Percentiles rank a stretch among this genome's conserved stretches.
Conservation (phyloP, 306 rosid genomes). For the Sicyos baderoa region DNA sequence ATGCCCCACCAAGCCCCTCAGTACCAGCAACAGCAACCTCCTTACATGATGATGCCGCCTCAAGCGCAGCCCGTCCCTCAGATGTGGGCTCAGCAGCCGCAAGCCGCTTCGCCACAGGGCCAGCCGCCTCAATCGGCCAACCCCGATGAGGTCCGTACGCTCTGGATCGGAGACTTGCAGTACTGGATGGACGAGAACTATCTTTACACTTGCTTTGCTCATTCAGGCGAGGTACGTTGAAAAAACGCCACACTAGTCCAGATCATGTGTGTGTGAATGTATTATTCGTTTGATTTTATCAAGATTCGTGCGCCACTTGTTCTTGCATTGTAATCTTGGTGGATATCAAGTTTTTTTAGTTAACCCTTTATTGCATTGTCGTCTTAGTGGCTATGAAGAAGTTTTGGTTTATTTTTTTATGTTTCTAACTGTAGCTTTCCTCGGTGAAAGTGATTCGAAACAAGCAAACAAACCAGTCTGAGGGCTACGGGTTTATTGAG, state of each 20-base stretch:
- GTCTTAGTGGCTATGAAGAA: too few species aligned
- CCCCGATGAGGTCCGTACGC: slow-evolving; percentile 53
- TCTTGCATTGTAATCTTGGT: not conserved
- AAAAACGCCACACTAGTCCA: not conserved
- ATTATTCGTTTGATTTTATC: not conserved
- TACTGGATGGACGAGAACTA: slow-evolving; percentile 65
- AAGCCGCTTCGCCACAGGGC: slow-evolving; percentile 29
- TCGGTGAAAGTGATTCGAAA: slow-evolving; percentile 53
- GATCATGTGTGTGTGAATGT: not conserved
- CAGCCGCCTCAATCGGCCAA: slow-evolving; percentile 40
- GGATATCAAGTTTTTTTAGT: too few species aligned
- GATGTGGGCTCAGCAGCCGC: slow-evolving; percentile 54
- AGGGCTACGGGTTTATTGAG: slow-evolving; percentile 60
- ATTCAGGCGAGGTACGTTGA: slow-evolving; percentile 43
- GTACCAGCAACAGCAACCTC: slow-evolving; percentile 49
- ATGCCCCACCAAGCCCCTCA: slow-evolving; percentile 62
- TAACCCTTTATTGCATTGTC: too few species aligned
- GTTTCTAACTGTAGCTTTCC: slow-evolving; percentile 24
- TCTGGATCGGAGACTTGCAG: slow-evolving; percentile 64
- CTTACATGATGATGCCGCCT: slow-evolving; percentile 80
- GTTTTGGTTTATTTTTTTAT: not conserved
- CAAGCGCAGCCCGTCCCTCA: slow-evolving; percentile 27
- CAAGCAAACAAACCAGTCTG: slow-evolving; percentile 41
- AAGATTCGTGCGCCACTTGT: not conserved
- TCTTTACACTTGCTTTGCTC: slow-evolving; percentile 36